Base-by-base conservation (phyloP, 106 monocot genomes). In the Allium cepa region DNA sequence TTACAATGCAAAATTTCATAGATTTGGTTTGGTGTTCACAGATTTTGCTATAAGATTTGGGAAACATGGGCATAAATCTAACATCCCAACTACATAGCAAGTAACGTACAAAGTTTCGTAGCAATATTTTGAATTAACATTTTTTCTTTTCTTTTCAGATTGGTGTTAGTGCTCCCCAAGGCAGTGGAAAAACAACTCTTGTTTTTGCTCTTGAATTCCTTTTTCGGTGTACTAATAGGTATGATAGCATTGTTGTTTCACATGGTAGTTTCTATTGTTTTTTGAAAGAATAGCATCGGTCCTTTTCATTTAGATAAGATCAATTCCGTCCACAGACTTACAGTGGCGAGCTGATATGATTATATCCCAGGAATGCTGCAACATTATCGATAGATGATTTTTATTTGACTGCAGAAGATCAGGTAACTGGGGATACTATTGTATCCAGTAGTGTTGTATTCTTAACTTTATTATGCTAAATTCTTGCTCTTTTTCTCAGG, bases 131-230 rank as follows among this genome's bases (percentile, higher is more conserved):
- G 36, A 36, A 36, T 36, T 36, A 36, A 4, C 17, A 10, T 50
- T 11, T 3, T 16, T 50, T 0, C 8, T 50, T 49, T 18, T 15
- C 67, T 46, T 74, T 72, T 59, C 68, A 99, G 97, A 99, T 99
- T 77, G 97, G 97, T 46, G 72, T 99, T 27, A 99, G 97, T 75
- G 97, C 97, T 79, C 92, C 97, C 61, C 97, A 99, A 87, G 97
- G 97, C 49, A 85, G 97, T 73, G 97, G 97, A 47, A 99, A 99
- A 68, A 92, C 92, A 50, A 99, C 97, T 45, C 92, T 99, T 70
- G 89, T 90, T 49, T 97, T 85, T 76, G 97, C 97, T 60, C 81
- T 99, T 64, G 87, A 99, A 57, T 85, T 69, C 70, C 89, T 99
- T 75, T 99, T 99, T 55, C 84, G 77, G 27, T 50, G 60, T 46